Percentiles rank a stretch among this genome's conserved stretches.
These are phyloP conservation scores for Sclerotinia subarctica DNA, from an alignment of 2,329 filamentous ascomycete species.

Conservation along the genomic window DNA sequence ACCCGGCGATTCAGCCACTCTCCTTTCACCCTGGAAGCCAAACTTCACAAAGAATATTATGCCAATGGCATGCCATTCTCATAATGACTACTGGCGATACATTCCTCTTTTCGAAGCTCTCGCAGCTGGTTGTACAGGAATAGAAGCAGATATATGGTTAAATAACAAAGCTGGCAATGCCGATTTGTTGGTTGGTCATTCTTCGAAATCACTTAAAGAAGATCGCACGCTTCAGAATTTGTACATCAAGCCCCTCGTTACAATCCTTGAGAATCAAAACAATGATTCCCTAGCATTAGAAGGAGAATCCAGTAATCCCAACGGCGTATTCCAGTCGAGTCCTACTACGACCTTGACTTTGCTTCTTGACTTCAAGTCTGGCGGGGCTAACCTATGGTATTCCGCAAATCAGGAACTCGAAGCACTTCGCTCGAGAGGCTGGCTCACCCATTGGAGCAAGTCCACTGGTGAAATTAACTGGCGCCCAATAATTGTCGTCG, in stretches of 20 bases:
- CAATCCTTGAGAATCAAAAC: conserved; percentile 52
- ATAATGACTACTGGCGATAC: conserved; percentile 57
- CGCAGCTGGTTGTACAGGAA: conserved; percentile 53
- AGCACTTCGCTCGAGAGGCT: conserved; percentile 43
- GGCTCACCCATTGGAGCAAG: conserved; percentile 41
- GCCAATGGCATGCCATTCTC: conserved; percentile 36
- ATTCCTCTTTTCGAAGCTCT: conserved; percentile 50
- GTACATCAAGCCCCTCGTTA: conserved; percentile 58
- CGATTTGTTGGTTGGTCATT: conserved; percentile 54
- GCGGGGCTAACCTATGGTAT: conserved; percentile 41
- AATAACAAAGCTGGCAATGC: conserved; percentile 45
- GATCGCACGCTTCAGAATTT: conserved; percentile 54
- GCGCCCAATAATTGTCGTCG: conserved; percentile 50
- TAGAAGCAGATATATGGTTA: conserved; percentile 61
- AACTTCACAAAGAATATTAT: conserved; percentile 11
- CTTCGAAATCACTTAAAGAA: conserved; percentile 48
- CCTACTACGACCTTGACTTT: conserved; percentile 38
- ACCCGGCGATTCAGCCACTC: not conserved
- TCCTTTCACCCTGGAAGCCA: not conserved
- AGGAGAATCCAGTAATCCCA: conserved; percentile 1
- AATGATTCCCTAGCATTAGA: not conserved
- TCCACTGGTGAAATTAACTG: conserved; percentile 32
- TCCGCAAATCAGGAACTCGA: conserved; percentile 43
- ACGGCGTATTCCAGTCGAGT: conserved; percentile 28
- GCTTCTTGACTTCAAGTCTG: conserved; percentile 51